These are phyloP conservation scores for Fusarium cyanostomum DNA, from an alignment of 2,329 filamentous ascomycete species.

Conservation along the genomic window DNA sequence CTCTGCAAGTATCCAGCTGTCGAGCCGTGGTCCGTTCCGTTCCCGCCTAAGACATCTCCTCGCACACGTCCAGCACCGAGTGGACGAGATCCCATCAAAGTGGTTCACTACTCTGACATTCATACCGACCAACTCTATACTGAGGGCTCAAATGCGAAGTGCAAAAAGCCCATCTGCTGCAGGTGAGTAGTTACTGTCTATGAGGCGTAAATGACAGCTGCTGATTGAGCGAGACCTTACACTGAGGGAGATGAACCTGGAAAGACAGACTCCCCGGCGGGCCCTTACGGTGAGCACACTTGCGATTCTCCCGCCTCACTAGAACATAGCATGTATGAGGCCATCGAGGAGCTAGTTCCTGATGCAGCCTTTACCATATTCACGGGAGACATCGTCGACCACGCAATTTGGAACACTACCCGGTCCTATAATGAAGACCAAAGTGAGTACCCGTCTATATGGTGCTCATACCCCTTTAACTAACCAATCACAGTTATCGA, in stretches of 20 bases:
- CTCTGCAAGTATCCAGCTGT: slow-evolving; percentile 61
- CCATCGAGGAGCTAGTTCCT: slow-evolving; percentile 57
- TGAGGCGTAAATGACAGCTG: background rate
- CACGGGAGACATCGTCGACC: slow-evolving; percentile 67
- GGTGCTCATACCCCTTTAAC: background rate
- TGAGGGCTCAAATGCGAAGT: slow-evolving; percentile 62
- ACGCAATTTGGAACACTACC: slow-evolving; percentile 59
- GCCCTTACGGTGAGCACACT: slow-evolving; percentile 61
- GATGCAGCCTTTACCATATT: slow-evolving; percentile 65
- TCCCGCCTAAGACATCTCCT: slow-evolving; percentile 55
- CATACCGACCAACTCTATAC: slow-evolving; percentile 67
- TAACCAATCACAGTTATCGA: slow-evolving; percentile 48
- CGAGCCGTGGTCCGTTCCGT: slow-evolving; percentile 52
- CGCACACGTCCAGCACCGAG: slow-evolving; percentile 52
- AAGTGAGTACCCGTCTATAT: slow-evolving; percentile 35
- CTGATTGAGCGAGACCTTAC: slow-evolving; percentile 51
- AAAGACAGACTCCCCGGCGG: slow-evolving; percentile 59
- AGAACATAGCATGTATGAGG: slow-evolving; percentile 64
- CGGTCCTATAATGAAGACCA: slow-evolving; percentile 44
- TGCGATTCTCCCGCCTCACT: slow-evolving; percentile 62
- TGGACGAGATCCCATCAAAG: slow-evolving; percentile 57
- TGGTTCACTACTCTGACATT: slow-evolving; percentile 69
- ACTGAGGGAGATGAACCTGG: slow-evolving; percentile 58
- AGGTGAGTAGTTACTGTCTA: slow-evolving; percentile 45
- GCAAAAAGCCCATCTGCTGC: slow-evolving; percentile 69